Evolutionary conservation across 2,329 filamentous ascomycete species (phyloP), one percentile per base, ranked within the genome.

Genomic region (Apiospora sp.): DNA sequence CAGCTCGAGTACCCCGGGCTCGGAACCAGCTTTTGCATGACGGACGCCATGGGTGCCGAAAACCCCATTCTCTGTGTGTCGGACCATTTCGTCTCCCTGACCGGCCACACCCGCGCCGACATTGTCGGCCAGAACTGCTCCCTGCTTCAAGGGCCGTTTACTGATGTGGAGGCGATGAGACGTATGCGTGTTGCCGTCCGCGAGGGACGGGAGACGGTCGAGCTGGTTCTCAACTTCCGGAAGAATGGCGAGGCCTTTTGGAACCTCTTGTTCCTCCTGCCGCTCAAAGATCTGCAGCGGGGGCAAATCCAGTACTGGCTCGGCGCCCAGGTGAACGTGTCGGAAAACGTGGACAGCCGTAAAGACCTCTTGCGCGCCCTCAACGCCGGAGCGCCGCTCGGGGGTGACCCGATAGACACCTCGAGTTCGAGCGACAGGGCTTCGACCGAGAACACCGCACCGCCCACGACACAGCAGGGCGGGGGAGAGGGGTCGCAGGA

Each of bases 21-120:
- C 0, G 89, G 88, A 12, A 85, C 88, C 68, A 88, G 88, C 30
- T 91, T 91, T 75, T 89, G 88, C 72, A 77, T 91, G 22, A 89
- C 87, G 0, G 86, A 91, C 75, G 87, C 87, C 0, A 76, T 80
- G 5, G 82, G 83, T 61, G 81, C 84, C 0, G 86, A 89, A 69
- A 88, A 88, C 73, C 86, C 88, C 0, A 86, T 89, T 51, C 74
- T 84, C 0, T 86, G 80, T 72, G 85, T 84, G 3, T 88, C 87
- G 0, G 86, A 89, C 72, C 86, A 86, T 1, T 89, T 89, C 72
- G 81, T 87, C 68, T 79, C 82, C n/a, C 78, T 89, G 5, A 88
- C 87, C 0, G 87, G 87, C 6, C 88, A 87, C 73, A 73, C 79
- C 1, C 80, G 86, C 44, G 78, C 76, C 14, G 87, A 89, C 48